Evolutionary conservation across 192 early-diverging fungal species (phyloP), one percentile per base, ranked within the genome.

Genomic region (Gigaspora rosea): DNA sequence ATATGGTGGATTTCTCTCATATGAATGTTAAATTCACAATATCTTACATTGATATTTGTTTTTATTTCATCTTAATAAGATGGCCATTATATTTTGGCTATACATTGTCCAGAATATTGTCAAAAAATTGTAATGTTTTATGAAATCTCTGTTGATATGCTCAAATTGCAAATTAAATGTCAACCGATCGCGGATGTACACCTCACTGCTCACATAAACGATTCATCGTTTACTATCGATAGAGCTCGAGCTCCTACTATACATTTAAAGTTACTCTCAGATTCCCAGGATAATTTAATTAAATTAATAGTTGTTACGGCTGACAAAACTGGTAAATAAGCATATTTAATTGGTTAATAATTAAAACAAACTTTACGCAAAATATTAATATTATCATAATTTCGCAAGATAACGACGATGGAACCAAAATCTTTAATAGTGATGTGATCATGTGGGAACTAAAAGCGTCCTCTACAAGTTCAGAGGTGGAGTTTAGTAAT

Each of bases 71-170:
- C 13, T 20, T 32, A 71, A 70, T 15, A 12, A 75, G 73, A 75
- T 52, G 73, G 73, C 4, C 33, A 36, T n/a, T 64, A 58, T 75
- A 62, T 65, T 5, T 64, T 75, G 22, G 18, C 62, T 20, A 75
- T 61, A 51, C 50, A 75, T 41, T 51, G 61, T 48, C 52, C 73
- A 16, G 54, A 75, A 41, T 49, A 33, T 36, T 47, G 48, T 11
- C 57, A 59, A 16, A 35, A 49, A n/a, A 20, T 75, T 65, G 61
- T 64, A 63, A 75, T 48, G 33, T 48, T 75, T 61, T 64, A 41
- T 47, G 73, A 75, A 75, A 49, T 75, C 7, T 32, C 11, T 15
- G 58, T 75, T 48, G 58, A 75, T 51, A 58, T 75, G 54, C 22
- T 75, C 6, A 27, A 16, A 12, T 41, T 75, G 4, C 41, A 75